Base-by-base conservation (phyloP, 768 basidiomycete species). In the Exidia glandulosa region DNA sequence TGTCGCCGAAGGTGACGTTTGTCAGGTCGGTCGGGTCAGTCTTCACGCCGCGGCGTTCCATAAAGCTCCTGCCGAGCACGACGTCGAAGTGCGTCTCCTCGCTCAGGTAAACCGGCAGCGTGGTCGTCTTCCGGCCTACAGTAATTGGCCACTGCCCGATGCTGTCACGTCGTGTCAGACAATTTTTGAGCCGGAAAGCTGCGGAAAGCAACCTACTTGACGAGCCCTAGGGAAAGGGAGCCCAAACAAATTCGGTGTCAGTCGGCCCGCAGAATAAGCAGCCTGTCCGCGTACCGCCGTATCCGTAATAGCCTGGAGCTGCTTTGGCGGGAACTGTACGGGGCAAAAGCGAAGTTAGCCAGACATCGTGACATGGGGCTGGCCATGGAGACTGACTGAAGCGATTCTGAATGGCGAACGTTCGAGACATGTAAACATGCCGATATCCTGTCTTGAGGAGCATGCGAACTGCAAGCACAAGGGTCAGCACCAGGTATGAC, bases 21-120 rank as follows among this genome's bases (percentile, higher is more conserved):
- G 96, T 98, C 37, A 85, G 86, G 69, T 99, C 95, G 41, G 86
- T 75, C 0, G 86, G 75, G 68, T 88, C 90, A 32, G 83, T 84
- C 71, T 86, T 87, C 63, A 98, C 84, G 67, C 87, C 87, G 64
- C 91, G 77, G 62, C 71, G 72, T 67, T 80, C 79, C 71, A 78
- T 72, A 73, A 78, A 75, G 10, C 70, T 66, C 29, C 94, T 79
- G 1, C 94, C 94, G 5, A 98, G 80, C 3, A 98, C 88, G 54
- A 97, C 90, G 66, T 96, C 94, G 71, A 98, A 98, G 67, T 97
- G 93, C 0, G 87, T 85, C 69, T 96, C 94, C 69, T 99, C 96
- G 3, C 90, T 88, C 32, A 98, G 80, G 71, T 90, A 94, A 9
- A 97, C 94, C 0, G 81, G 68, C 57, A 75, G 76, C 30, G 65